Base-by-base conservation (phyloP, 2,329 filamentous ascomycete species). In the Stagonosporopsis tanaceti region DNA sequence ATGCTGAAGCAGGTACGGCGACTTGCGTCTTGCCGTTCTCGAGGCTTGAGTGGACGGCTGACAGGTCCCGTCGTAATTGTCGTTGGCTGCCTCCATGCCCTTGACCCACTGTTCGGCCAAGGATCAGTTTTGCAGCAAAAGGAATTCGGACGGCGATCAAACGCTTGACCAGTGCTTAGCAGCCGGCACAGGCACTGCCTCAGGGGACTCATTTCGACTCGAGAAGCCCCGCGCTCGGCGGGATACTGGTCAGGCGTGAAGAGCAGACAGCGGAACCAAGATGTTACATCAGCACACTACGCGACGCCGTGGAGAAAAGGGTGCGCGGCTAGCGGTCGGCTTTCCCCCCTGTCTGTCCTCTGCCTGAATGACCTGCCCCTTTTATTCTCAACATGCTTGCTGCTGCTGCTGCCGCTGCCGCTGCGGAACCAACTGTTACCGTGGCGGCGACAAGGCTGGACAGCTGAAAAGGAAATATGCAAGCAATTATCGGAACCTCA, bases 111-210 rank as follows among this genome's bases (percentile, higher is more conserved):
- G 32, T 34, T 38, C 1, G 41, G 53, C 53, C 53, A 56, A 51
- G 50, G 53, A 57, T 48, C 22, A 42, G 53, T 47, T 46, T 35
- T 22, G 64, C 64, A 66, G 56, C 60, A 67, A 67, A 70, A 69
- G 64, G 60, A 70, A 70, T 59, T 61, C 68, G 62, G 64, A 70
- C 68, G 73, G 72, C 71, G 73, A 76, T 76, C 73, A 75, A 75
- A 76, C 73, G 71, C 72, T 64, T 73, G 70, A 62, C 64, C 68
- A 72, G 65, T 74, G 71, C 71, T 72, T 70, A 64, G 55, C 59
- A 64, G 66, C 57, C 61, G 61, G 65, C 64, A 63, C 65, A 68
- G 69, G 61, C 61, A 51, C 50, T 53, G 64, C 59, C 52, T 71
- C 67, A 73, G 71, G 72, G 64, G 69, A 69, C 65, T 70, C 72